Conservation (phyloP, 768 basidiomycete genomes). For the Pleurotus sapidus region DNA sequence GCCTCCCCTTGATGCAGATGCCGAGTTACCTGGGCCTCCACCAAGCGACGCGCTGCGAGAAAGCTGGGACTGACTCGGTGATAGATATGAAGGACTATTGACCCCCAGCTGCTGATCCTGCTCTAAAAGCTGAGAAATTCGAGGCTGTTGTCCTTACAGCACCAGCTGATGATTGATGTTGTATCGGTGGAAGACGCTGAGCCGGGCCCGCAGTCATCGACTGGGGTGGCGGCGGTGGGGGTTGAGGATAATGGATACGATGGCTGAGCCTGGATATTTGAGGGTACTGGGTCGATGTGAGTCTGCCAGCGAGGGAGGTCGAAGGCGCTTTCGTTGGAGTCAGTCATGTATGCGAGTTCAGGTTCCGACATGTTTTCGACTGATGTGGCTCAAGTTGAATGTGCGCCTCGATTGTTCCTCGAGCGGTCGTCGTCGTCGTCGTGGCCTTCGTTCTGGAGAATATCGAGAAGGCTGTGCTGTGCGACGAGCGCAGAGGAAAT, state of each 20-base stretch:
- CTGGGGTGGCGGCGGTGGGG: constrained; percentile 51
- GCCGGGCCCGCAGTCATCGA: constrained; percentile 33
- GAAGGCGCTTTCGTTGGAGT: constrained; percentile 73
- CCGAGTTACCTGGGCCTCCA: constrained; percentile 32
- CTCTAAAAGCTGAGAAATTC: constrained; percentile 65
- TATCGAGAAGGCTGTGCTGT: neutral
- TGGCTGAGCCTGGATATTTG: constrained; percentile 40
- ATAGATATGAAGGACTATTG: constrained; percentile 45
- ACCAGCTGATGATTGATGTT: constrained; percentile 42
- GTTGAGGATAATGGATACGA: constrained; percentile 54
- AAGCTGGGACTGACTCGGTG: constrained; percentile 51
- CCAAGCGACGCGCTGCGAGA: constrained; percentile 69
- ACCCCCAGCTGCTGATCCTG: constrained; percentile 50
- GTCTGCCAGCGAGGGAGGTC: constrained; percentile 76
- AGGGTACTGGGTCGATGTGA: constrained; percentile 56
- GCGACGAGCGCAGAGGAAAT: neutral
- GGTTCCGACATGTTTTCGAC: constrained; percentile 64
- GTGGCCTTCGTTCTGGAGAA: neutral
- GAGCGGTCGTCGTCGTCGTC: neutral
- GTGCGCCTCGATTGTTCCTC: constrained; percentile 11
- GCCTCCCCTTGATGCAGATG: constrained; percentile 38
- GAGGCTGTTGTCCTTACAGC: constrained; percentile 45
- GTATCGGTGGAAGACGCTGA: constrained; percentile 48
- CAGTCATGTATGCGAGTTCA: constrained; percentile 72
- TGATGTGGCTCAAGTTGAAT: constrained; percentile 17